Base-by-base conservation (phyloP, 192 early-diverging fungal genomes). In the Coemansia umbellata region DNA sequence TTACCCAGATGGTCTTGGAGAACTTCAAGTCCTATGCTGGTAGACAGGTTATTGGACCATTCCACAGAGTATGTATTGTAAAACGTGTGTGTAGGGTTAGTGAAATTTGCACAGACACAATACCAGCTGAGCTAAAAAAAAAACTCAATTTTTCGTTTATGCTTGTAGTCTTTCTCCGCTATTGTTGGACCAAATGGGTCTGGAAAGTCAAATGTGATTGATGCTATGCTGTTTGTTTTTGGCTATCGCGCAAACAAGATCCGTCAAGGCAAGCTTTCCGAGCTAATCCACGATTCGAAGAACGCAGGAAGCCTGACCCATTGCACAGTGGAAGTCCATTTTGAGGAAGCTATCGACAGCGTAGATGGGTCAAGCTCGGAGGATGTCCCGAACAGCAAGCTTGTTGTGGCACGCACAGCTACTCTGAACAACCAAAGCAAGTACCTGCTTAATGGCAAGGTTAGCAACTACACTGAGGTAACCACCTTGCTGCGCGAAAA, bases 1-100 rank as follows among this genome's bases (percentile, higher is more conserved):
- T 91, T 37, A 81, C 82, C 7, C 84, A 85, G 43, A 89, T 99
- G 87, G 85, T 94, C 21, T 81, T 97, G 17, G 79, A 81, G 28
- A 95, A 99, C 82, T 99, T 97, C 78, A 99, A 99, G 69, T 94
- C 91, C 0, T 99, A 97, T 66, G 88, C 87, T 22, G 94, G 93
- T 0, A 66, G 81, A 13, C 87, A 95, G 48, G 87, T 89, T 31
- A 91, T 99, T 39, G 97, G 97, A 0, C 95, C 97, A 11, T 97
- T 99, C 67, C 94, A 99, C 70, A 55, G 63, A 42, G 74, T 95
- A 97, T 74, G 91, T 87, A 62, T 42, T 43, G 13, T 23, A 44
- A 8, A 17, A 19, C 1, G 8, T 8, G 21, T 24, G 21, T 10
- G 0, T 23, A 43, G 26, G 10, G 33, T 9, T n/a, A 35, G n/a